Percentiles rank a stretch among this genome's conserved stretches.
phyloP scores from a whole-genome alignment of 768 basidiomycete species.

The Collybia sp. region DNA sequence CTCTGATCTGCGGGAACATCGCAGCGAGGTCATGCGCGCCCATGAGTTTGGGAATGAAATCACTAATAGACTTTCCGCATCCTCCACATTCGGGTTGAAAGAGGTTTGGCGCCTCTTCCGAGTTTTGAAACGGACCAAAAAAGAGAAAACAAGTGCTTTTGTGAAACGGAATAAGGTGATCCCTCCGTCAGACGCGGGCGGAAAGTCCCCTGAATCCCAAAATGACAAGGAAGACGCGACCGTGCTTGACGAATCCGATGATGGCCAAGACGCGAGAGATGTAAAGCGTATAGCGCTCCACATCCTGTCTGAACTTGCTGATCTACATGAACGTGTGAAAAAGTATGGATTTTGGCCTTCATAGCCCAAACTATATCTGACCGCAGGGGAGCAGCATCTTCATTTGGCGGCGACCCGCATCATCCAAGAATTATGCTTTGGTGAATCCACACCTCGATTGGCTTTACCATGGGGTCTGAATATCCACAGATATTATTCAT shows the following conservation, averaged over 20 bases:
- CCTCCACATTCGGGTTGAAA: slow-evolving; percentile 40
- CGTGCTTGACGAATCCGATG: slow-evolving; percentile 24
- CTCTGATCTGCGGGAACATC: slow-evolving; percentile 47
- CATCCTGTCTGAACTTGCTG: slow-evolving; percentile 43
- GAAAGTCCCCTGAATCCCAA: slow-evolving; percentile 5
- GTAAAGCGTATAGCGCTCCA: slow-evolving; percentile 37
- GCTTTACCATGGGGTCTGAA: slow-evolving; percentile 4
- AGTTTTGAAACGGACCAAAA: slow-evolving; percentile 32
- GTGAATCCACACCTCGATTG: slow-evolving; percentile 25
- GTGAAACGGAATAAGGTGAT: slow-evolving; percentile 11
- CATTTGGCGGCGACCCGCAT: slow-evolving; percentile 55
- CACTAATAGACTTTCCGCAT: slow-evolving; percentile 36
- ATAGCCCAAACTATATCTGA: not conserved
- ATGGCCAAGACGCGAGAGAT: slow-evolving; percentile 32
- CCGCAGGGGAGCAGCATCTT: slow-evolving; percentile 40
- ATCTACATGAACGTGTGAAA: slow-evolving; percentile 59
- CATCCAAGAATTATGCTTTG: slow-evolving; percentile 42
- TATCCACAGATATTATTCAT: slow-evolving; percentile 30
- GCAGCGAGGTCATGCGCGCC: slow-evolving; percentile 42
- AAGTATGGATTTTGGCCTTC: slow-evolving; percentile 37
- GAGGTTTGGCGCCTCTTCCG: slow-evolving; percentile 53
- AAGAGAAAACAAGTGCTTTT: slow-evolving; percentile 23
- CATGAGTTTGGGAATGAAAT: slow-evolving; percentile 48
- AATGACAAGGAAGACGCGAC: slow-evolving; percentile 10
- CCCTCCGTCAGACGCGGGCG: slow-evolving; percentile 2